These are phyloP conservation scores for Senna siamea DNA, from an alignment of 306 rosid species.

Conservation along the genomic window DNA sequence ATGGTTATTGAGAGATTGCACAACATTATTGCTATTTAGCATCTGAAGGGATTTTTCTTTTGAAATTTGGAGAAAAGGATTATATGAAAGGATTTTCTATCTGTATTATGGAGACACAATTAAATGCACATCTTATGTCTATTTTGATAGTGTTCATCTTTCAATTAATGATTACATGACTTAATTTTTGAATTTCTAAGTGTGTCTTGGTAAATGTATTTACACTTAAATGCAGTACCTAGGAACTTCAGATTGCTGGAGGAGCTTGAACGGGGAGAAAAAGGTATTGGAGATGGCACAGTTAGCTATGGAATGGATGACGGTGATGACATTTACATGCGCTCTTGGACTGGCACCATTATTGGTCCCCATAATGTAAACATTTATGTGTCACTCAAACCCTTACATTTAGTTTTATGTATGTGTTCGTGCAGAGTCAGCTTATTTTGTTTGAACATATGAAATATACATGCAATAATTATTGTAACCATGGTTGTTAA, in stretches of 20 bases:
- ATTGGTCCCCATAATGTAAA: conserved; percentile 99
- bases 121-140: not conserved
- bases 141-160: not conserved
- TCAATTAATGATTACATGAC: not conserved
- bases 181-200: not conserved
- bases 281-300: conserved; percentile 90
- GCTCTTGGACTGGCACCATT: conserved; percentile 89
- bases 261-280: conserved; percentile 99
- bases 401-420: not conserved
- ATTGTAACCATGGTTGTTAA: no score
- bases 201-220: conserved; percentile 30
- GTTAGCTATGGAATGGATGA: conserved; percentile 99
- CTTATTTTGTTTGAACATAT: conserved; percentile 6
- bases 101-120: not conserved
- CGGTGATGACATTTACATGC: conserved; percentile 99
- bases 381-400: not conserved
- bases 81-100: not conserved
- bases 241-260: conserved; percentile 99
- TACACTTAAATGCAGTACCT: conserved; percentile 70
- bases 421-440: not conserved
- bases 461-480: not conserved
- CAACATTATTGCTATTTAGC: not conserved
- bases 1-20: not conserved
- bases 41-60: not conserved
- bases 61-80: not conserved